Evolutionary conservation across 495 filamentous ascomycete genomes (phyloP), one percentile per base, ranked within the genome.

Genomic region (Glarea lozoyensis): DNA sequence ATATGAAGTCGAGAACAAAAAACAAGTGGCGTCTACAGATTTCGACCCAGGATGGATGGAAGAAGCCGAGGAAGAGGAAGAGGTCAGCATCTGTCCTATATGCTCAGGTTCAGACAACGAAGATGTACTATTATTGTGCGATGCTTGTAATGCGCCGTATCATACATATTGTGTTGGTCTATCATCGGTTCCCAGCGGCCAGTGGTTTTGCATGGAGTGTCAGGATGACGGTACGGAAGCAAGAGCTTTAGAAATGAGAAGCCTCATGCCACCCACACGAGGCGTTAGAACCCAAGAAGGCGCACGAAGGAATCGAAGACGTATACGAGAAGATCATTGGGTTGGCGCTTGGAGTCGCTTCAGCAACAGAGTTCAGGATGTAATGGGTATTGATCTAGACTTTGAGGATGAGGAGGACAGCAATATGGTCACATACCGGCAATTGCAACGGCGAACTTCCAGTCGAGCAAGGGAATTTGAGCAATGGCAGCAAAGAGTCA

Each of bases 111-210:
- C 75, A 42, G 86, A 87, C 46, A 72, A 85, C 41, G 84, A 90
- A 61, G 81, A 93, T 20, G 62, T 82, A 0, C 73, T 95, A 19
- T 75, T 96, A 39, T 70, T 88, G 22, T 98, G 90, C 66, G 86
- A 94, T 65, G 77, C 76, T 50, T 96, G 92, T 63, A 81, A 92
- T 69, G 74, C 73, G 9, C 72, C 80, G 19, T 92, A 84, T 40
- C 90, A 98, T 63, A 83, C 82, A 36, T 81, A 85, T 57, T 98
- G 90, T 56, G 69, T 90, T 21, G 87, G 80, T n/a, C 70, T 94
- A 29, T 78, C 86, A 36, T 52, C 58, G 5, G 72, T 94, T 24
- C 88, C 90, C 18, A 50, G 63, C 12, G 84, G 82, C 13, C 61
- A 74, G 38, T 97, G 89, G 89, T 94, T 84, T 58, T 97, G 90